Evolutionary conservation across 2,329 filamentous ascomycete genomes (phyloP).

Genomic region (Claviceps sp.): DNA sequence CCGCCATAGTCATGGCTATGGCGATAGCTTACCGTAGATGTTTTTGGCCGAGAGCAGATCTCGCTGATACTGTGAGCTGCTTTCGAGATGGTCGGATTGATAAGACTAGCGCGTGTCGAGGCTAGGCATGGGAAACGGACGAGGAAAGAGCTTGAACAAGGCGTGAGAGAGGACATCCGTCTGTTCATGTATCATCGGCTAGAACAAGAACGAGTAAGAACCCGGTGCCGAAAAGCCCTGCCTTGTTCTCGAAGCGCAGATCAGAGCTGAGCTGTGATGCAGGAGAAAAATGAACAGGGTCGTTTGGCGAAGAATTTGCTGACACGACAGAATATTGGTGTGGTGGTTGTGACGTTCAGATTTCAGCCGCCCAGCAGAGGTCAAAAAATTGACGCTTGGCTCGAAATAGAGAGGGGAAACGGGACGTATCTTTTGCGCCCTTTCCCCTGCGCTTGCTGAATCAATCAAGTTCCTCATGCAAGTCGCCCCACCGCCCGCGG

Average conservation of each 20-base stretch:
- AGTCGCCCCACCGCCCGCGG: slow-evolving; percentile 1
- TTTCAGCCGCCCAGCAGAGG: background rate
- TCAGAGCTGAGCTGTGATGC: background rate
- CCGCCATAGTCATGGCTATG: slow-evolving; percentile 11
- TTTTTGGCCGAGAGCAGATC: background rate
- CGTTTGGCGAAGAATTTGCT: background rate
- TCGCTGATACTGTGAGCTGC: background rate
- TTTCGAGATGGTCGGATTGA: background rate
- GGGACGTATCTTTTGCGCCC: background rate
- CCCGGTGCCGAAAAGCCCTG: background rate
- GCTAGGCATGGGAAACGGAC: background rate
- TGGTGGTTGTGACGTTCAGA: background rate
- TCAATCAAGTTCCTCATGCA: background rate
- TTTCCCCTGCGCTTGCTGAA: background rate
- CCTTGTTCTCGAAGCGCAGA: background rate
- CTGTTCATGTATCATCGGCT: background rate
- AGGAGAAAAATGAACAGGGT: background rate
- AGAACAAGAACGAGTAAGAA: background rate
- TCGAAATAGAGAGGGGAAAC: background rate
- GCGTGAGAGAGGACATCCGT: background rate
- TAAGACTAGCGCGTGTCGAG: background rate
- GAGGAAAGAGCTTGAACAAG: background rate
- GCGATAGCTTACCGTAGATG: background rate
- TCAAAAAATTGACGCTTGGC: background rate
- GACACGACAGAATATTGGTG: too few species aligned